These are phyloP conservation scores for Pharus latifolius DNA, from an alignment of 176 grass and related monocot genomes.

Conservation along the genomic window DNA sequence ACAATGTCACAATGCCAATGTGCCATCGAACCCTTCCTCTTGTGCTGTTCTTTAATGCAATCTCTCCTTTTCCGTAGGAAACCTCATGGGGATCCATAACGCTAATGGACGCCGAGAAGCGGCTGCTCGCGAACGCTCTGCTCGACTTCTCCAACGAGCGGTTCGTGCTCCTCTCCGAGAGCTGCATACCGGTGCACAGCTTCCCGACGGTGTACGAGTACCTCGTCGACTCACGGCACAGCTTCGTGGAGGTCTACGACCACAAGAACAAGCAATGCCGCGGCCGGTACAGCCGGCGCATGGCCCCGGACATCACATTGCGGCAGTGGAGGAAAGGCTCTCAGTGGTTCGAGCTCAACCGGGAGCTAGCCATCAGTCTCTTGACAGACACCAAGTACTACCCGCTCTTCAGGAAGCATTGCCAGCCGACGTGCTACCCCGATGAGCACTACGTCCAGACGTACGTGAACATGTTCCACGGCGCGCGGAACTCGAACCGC, in stretches of 20 bases:
- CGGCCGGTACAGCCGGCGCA: conserved; percentile 56
- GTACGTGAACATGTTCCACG: conserved; percentile 47
- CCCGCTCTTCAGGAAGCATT: conserved; percentile 43
- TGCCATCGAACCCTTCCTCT: neutral
- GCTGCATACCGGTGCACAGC: conserved; percentile 81
- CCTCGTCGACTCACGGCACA: conserved; percentile 62
- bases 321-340: conserved; percentile 76
- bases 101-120: conserved; percentile 82
- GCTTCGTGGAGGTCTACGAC: conserved; percentile 72
- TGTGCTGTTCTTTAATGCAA: neutral
- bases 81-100: conserved; percentile 58
- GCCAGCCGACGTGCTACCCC: conserved; percentile 72
- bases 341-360: conserved; percentile 65
- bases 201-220: conserved; percentile 63
- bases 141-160: conserved; percentile 92
- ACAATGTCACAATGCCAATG: neutral
- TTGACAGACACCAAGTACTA: conserved; percentile 49
- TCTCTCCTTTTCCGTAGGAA: conserved; percentile 11
- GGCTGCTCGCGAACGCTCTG: conserved; percentile 75
- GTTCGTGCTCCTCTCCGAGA: conserved; percentile 85
- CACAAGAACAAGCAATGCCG: conserved; percentile 29
- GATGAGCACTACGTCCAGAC: conserved; percentile 90
- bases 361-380: conserved; percentile 34
- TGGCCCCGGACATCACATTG: conserved; percentile 56
- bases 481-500: conserved; percentile 48